Percentiles rank a stretch among this genome's conserved stretches.
phyloP scores from a whole-genome alignment of 2,329 filamentous ascomycete species.

The Aspergillus sojae region DNA sequence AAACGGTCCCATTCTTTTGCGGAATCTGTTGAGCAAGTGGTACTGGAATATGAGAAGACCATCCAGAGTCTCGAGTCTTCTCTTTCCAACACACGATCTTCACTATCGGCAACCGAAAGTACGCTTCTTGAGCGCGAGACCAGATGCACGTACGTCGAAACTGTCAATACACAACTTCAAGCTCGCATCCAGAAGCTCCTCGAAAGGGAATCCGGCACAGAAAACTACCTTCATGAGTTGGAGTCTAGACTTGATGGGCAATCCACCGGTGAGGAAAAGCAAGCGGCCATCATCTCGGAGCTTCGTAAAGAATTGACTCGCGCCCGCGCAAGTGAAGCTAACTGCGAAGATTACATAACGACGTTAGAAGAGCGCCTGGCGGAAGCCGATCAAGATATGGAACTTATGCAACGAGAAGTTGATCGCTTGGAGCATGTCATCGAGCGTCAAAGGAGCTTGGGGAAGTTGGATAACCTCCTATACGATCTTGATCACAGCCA shows the following conservation, averaged over 20 bases:
- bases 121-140: constrained; percentile 89
- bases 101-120: constrained; percentile 82
- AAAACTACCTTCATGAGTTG: constrained; percentile 88
- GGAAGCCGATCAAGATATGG: constrained; percentile 92
- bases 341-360: constrained; percentile 94
- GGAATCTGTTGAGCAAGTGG: constrained; percentile 91
- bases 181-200: constrained; percentile 87
- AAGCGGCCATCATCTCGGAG: constrained; percentile 79
- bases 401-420: constrained; percentile 95
- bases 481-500: constrained; percentile 81
- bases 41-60: constrained; percentile 97
- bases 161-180: constrained; percentile 86
- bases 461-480: constrained; percentile 89
- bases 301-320: constrained; percentile 88
- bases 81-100: constrained; percentile 81
- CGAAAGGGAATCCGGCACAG: constrained; percentile 88
- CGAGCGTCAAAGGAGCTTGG: constrained; percentile 90
- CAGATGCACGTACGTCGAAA: constrained; percentile 89
- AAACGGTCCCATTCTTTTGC: constrained; percentile 96
- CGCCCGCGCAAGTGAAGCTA: constrained; percentile 84
- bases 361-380: constrained; percentile 93
- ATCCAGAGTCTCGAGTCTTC: constrained; percentile 93
- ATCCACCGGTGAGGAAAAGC: constrained; percentile 89
- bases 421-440: constrained; percentile 92
- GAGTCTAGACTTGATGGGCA: constrained; percentile 90